These are phyloP conservation scores for Moniliella sp. DNA, from an alignment of 1,284 basidiomycete species.

Conservation along the genomic window DNA sequence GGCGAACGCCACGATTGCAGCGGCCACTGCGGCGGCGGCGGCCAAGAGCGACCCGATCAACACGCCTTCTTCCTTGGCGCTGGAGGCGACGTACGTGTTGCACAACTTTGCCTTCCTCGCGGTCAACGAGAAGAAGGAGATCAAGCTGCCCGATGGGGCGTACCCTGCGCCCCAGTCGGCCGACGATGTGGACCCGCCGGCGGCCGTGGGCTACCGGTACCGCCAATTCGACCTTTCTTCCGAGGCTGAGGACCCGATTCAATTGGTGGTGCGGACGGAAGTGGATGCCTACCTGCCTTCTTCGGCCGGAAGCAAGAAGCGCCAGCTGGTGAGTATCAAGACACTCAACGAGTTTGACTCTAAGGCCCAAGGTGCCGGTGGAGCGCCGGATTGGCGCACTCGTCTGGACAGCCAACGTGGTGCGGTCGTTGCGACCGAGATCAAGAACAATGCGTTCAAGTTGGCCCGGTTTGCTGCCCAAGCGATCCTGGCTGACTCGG, in stretches of 20 bases:
- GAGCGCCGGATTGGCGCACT: conserved; percentile 85
- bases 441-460: conserved; percentile 99
- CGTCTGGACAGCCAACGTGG: conserved; percentile 89
- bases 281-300: conserved; percentile 57
- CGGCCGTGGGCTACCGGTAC: conserved; percentile 91
- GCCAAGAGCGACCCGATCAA: conserved; percentile 53
- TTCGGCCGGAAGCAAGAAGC: conserved; percentile 40
- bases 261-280: conserved; percentile 80
- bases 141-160: conserved; percentile 32
- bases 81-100: conserved; percentile 97
- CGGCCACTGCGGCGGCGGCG: conserved; percentile 3
- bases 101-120: conserved; percentile 81
- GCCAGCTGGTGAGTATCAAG: conserved; percentile 49
- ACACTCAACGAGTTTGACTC: conserved; percentile 93
- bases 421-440: conserved; percentile 93
- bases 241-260: conserved; percentile 56
- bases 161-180: conserved; percentile 44
- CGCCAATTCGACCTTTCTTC: conserved; percentile 82
- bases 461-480: conserved; percentile 93
- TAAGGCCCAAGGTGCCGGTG: conserved; percentile 67
- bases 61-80: conserved; percentile 70
- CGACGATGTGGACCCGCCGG: conserved; percentile 76
- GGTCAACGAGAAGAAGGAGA: conserved; percentile 39
- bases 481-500: conserved; percentile 78
- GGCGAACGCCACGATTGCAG: conserved; percentile 7